These are phyloP conservation scores for Macrophomina pseudophaseolina DNA, from an alignment of 2,329 filamentous ascomycete genomes.

Conservation along the genomic window DNA sequence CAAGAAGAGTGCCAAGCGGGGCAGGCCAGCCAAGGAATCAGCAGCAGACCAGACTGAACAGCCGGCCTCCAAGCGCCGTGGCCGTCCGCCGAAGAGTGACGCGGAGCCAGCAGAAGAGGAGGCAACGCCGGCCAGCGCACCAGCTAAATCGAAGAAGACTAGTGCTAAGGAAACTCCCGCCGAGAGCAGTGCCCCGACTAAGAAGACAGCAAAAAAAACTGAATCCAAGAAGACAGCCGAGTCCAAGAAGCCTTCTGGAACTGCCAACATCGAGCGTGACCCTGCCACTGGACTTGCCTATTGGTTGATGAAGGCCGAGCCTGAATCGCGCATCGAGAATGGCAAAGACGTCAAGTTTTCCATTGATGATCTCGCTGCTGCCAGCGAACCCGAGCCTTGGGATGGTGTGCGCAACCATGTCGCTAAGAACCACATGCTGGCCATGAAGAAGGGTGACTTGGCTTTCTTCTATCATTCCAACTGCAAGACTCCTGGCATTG, in stretches of 20 bases:
- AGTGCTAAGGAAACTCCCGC: neutral
- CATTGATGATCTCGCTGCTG: conserved; percentile 82
- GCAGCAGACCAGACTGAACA: conserved; percentile 23
- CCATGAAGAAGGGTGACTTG: conserved; percentile 89
- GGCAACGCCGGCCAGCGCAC: neutral
- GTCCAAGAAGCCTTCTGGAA: conserved; percentile 1
- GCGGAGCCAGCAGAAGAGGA: neutral
- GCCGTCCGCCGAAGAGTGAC: conserved; percentile 17
- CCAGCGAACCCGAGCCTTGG: conserved; percentile 83
- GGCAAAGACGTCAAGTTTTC: conserved; percentile 91
- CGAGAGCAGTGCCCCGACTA: conserved; percentile 4
- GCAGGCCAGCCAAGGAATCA: conserved; percentile 6
- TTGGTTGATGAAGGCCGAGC: conserved; percentile 66
- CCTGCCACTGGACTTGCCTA: conserved; percentile 32
- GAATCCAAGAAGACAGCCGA: conserved; percentile 4
- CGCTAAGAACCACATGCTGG: conserved; percentile 86
- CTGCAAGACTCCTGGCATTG: conserved; percentile 86
- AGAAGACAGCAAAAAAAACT: conserved; percentile 17
- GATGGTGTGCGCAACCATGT: conserved; percentile 67
- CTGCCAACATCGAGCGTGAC: conserved; percentile 19
- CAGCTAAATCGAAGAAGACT: conserved; percentile 16
- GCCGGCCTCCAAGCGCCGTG: conserved; percentile 21
- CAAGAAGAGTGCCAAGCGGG: conserved; percentile 8
- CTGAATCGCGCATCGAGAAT: conserved; percentile 83
- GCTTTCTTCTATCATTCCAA: conserved; percentile 98